A percentile compares a stretch with the other conserved stretches of the same genome.
Conservation (phyloP, 495 filamentous ascomycete species). For the Lophiotrema nucula region DNA sequence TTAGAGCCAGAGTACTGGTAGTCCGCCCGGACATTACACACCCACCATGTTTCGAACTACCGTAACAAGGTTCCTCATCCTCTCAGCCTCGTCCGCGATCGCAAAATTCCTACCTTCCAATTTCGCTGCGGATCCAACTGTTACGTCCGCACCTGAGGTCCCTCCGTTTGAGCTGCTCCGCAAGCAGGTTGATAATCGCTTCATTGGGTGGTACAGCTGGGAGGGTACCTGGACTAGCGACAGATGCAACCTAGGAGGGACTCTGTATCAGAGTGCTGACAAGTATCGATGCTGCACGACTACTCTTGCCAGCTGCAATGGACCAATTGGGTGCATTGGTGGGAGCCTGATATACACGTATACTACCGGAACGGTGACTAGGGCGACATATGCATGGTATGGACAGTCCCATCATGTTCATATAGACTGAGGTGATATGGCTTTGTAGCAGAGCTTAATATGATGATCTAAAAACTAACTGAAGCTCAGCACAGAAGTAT, state of each 20-base stretch:
- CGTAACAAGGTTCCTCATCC: no score
- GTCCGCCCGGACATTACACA: no score
- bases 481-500: slow-evolving; percentile 2
- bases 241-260: slow-evolving; percentile 15
- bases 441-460: background rate
- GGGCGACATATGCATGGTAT: slow-evolving; percentile 4
- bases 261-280: slow-evolving; percentile 11
- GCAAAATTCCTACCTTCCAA: no score
- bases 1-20: no score
- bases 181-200: slow-evolving; percentile 13
- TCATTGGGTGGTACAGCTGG: slow-evolving; percentile 16
- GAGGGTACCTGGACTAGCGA: slow-evolving; percentile 1
- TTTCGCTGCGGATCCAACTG: slow-evolving; percentile 13
- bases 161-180: slow-evolving; percentile 12
- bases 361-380: background rate
- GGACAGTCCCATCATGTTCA: background rate
- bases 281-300: slow-evolving; percentile 18
- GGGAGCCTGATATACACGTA: slow-evolving; percentile 17
- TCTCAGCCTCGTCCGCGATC: no score
- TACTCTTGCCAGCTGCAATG: slow-evolving; percentile 4
- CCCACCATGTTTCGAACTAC: no score
- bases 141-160: slow-evolving; percentile 13
- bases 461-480: no score
- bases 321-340: slow-evolving; percentile 6
- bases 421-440: background rate